A percentile compares a stretch with the other conserved stretches of the same genome.
phyloP scores from a whole-genome alignment of 768 basidiomycete species.

The Trametes coccinea region DNA sequence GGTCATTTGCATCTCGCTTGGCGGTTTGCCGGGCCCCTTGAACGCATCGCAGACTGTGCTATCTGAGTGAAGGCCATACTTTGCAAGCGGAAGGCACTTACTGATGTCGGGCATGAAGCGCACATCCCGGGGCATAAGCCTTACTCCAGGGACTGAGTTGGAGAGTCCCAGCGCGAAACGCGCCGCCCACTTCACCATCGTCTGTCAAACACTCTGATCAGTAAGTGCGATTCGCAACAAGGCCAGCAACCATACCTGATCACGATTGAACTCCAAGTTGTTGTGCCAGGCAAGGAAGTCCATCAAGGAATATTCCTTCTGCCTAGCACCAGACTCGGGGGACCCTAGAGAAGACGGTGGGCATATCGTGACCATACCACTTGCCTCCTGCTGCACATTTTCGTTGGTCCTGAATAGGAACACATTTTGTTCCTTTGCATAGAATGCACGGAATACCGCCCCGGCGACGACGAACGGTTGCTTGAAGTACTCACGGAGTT shows the following conservation, averaged over 20 bases:
- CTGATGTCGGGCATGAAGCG: constrained; percentile 48
- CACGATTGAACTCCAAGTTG: constrained; percentile 43
- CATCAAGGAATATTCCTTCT: constrained; percentile 35
- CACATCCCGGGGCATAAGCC: constrained; percentile 41
- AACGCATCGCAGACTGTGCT: constrained; percentile 30
- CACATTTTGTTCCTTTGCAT: constrained; percentile 56
- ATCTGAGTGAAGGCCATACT: background rate
- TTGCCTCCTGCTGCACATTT: constrained; percentile 19
- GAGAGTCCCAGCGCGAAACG: constrained; percentile 63
- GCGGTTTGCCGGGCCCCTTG: constrained; percentile 23
- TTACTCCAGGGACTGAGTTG: constrained; percentile 59
- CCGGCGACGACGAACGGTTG: constrained; percentile 56
- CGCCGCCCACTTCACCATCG: constrained; percentile 65
- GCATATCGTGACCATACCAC: background rate
- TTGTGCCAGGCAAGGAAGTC: constrained; percentile 61
- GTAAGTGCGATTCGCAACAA: background rate
- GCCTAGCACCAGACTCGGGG: background rate
- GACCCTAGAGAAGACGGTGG: background rate
- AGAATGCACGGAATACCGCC: constrained; percentile 59
- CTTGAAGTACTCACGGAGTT: constrained; percentile 44
- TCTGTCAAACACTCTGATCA: constrained; percentile 34
- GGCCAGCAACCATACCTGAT: constrained; percentile 45
- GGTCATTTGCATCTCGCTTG: constrained; percentile 48
- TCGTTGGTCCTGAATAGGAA: constrained; percentile 62
- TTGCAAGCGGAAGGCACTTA: constrained; percentile 28